Evolutionary conservation across 352 stramenopile species (phyloP), one percentile per base, ranked within the genome.

Genomic region (Albugo candida): DNA sequence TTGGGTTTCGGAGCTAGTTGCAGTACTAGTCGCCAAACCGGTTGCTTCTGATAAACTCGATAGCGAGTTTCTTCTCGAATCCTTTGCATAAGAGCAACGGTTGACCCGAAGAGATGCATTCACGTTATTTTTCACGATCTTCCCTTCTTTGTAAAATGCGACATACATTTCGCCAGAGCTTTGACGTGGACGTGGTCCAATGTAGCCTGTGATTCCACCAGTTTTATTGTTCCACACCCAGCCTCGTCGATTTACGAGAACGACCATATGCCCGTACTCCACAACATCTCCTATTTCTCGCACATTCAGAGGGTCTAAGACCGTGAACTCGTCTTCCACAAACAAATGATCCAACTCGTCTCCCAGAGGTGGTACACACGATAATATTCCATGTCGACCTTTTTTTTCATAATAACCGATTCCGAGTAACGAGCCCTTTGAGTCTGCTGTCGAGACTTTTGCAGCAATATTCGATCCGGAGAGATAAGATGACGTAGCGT

Each of bases 151-250:
- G 18, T 62, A 68, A 42, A 89, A 87, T 37, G 65, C 55, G 14
- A 89, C 77, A 37, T 63, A 85, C 60, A 89, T 87, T 48, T 89
- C 77, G 8, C 77, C 77, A 1, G 66, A 37, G 8, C 79, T 75
- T 37, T 72, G 60, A 20, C 77, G 74, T 18, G 71, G 59, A 17
- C 77, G 61, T 13, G 77, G 77, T 0, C 77, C 77, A 11, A 89
- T 60, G 52, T 89, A 89, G 19, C 77, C 77, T 37, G 77, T 89
- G 58, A 89, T 87, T 27, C 77, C 77, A 42, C 77, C 74, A 8
- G 77, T 89, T 60, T 89, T 89, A 57, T 89, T 89, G 64, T 89
- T 89, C 77, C 74, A 89, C 31, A 87, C 77, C 62, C 83, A 65
- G 16, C 70, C 69, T 48, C 83, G 65, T 56, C 87, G 77, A 56